Evolutionary conservation across 2,329 filamentous ascomycete genomes (phyloP).

Genomic region (Aspergillus fijiensis): DNA sequence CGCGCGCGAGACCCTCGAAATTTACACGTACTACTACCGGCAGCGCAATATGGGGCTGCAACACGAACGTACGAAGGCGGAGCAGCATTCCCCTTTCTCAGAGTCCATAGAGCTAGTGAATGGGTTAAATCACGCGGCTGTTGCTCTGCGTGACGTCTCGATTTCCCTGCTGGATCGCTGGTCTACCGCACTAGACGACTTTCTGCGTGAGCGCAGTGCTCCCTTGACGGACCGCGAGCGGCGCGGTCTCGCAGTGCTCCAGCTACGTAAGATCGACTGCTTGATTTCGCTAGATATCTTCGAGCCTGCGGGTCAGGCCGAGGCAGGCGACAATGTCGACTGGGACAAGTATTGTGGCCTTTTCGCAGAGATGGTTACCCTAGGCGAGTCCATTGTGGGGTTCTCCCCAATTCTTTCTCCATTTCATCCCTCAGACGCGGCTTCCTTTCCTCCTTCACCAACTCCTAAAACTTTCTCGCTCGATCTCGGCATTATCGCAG

Average conservation of each 20-base stretch:
- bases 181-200: background rate
- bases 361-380: background rate
- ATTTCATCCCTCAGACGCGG: background rate
- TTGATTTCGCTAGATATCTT: background rate
- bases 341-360: background rate
- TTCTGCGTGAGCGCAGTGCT: background rate
- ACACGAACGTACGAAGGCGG: background rate
- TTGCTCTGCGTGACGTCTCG: background rate
- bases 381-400: background rate
- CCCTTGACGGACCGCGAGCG: background rate
- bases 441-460: no score
- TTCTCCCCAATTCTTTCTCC: background rate
- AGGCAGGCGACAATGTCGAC: background rate
- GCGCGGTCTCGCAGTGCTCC: background rate
- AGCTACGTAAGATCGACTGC: background rate
- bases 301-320: background rate
- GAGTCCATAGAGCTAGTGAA: no score
- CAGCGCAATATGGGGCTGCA: background rate
- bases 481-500: background rate
- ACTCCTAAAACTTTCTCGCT: background rate
- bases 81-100: background rate
- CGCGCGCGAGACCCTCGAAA: background rate
- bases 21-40: constrained; percentile 1
- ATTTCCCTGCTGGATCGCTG: background rate
- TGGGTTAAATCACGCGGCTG: background rate